Percentiles rank a stretch among this genome's conserved stretches.
Evolutionary conservation across 2,329 filamentous ascomycete species (phyloP).

Genomic region (Pseudofabraea citricarpa): DNA sequence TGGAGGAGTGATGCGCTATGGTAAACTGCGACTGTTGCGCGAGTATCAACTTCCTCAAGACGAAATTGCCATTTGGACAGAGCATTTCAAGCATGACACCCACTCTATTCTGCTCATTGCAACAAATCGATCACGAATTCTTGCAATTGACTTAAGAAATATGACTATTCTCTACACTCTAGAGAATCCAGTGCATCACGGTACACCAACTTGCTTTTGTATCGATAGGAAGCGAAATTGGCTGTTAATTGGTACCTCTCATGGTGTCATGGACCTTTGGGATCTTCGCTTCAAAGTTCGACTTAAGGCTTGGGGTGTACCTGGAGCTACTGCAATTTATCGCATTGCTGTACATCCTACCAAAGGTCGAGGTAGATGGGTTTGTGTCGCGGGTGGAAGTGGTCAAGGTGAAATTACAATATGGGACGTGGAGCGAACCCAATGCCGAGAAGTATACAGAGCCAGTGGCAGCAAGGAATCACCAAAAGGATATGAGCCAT

Average conservation of each 20-base stretch:
- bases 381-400: constrained; percentile 85
- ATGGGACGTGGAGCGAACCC: constrained; percentile 89
- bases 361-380: constrained; percentile 74
- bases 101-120: constrained; percentile 80
- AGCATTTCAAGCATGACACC: constrained; percentile 81
- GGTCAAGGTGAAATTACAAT: constrained; percentile 85
- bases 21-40: constrained; percentile 70
- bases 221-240: constrained; percentile 83
- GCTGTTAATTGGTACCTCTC: constrained; percentile 86
- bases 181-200: constrained; percentile 86
- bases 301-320: constrained; percentile 82
- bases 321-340: constrained; percentile 75
- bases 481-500: constrained; percentile 69
- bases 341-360: constrained; percentile 74
- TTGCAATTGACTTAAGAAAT: constrained; percentile 80
- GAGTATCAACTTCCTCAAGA: constrained; percentile 71
- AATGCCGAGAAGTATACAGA: constrained; percentile 86
- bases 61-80: constrained; percentile 83
- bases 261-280: constrained; percentile 92
- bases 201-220: constrained; percentile 86
- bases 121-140: constrained; percentile 77
- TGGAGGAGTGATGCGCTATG: constrained; percentile 64
- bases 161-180: constrained; percentile 80
- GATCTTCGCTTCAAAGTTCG: constrained; percentile 91
- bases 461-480: constrained; percentile 54